Conservation (phyloP, 2,329 filamentous ascomycete species). For the Lasiodiplodia sp. region DNA sequence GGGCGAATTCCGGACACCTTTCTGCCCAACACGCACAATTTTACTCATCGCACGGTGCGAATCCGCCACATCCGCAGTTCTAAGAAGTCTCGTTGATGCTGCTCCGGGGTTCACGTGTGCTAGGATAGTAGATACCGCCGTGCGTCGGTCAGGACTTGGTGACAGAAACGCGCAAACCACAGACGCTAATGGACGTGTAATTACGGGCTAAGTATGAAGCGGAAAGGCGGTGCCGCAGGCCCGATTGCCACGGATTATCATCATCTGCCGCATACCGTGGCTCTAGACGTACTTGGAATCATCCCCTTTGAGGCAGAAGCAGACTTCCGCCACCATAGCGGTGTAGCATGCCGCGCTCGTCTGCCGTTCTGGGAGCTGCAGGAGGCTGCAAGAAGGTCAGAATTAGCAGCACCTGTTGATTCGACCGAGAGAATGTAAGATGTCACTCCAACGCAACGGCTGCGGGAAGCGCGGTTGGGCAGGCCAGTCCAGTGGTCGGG, state of each 20-base stretch:
- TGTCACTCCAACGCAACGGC: conserved; percentile 4
- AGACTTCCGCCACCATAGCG: not conserved
- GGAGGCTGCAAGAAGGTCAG: not conserved
- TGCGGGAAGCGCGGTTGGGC: not conserved
- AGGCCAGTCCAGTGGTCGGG: not conserved
- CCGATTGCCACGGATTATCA: not conserved
- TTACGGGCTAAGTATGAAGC: not conserved
- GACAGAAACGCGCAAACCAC: not conserved
- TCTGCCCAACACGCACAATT: no score
- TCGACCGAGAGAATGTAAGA: not conserved
- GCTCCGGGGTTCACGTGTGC: not conserved
- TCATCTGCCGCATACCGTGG: not conserved
- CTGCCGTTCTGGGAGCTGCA: not conserved
- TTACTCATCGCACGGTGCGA: no score
- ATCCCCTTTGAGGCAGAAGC: not conserved
- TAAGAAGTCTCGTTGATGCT: no score
- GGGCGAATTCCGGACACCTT: no score
- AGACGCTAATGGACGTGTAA: not conserved
- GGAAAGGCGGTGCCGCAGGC: not conserved
- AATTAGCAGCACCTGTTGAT: not conserved
- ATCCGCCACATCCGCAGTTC: no score
- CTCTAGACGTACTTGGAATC: not conserved
- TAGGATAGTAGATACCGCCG: not conserved
- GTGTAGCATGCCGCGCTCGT: not conserved
- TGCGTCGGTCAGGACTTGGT: not conserved